These are phyloP conservation scores for Phytophthora sojae DNA, from an alignment of 352 stramenopile genomes.

Conservation along the genomic window DNA sequence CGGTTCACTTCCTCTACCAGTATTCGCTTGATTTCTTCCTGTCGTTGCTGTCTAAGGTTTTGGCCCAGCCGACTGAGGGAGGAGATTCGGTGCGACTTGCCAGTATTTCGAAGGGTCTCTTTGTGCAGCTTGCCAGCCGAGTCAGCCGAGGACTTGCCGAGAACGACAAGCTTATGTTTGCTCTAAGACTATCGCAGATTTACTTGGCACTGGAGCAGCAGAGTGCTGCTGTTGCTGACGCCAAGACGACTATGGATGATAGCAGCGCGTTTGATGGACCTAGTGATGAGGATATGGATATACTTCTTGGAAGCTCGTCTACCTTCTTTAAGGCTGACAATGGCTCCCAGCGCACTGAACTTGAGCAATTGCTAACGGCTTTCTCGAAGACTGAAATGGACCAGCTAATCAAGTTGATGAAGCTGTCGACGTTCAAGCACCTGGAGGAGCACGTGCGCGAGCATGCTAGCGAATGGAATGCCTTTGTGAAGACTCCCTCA, in stretches of 20 bases:
- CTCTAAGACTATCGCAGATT: conserved; percentile 95
- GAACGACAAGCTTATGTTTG: conserved; percentile 99
- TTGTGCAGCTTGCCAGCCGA: conserved; percentile 92
- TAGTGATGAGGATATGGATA: conserved; percentile 75
- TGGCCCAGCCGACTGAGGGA: conserved; percentile 54
- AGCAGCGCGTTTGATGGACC: conserved; percentile 63
- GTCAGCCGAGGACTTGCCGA: conserved; percentile 95
- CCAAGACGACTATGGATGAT: conserved; percentile 33
- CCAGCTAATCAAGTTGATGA: conserved; percentile 84
- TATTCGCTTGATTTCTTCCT: conserved; percentile 99
- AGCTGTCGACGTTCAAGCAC: conserved; percentile 82
- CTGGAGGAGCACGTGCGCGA: conserved; percentile 74
- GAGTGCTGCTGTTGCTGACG: conserved; percentile 47
- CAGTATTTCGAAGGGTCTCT: conserved; percentile 87
- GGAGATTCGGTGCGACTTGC: conserved; percentile 56
- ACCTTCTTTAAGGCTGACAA: conserved; percentile 58
- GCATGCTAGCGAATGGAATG: conserved; percentile 73
- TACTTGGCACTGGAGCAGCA: conserved; percentile 83
- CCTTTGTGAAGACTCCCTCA: conserved; percentile 79
- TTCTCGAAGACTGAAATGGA: conserved; percentile 82
- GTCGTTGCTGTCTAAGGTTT: conserved; percentile 94
- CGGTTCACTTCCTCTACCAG: conserved; percentile 99
- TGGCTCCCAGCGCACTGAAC: conserved; percentile 46
- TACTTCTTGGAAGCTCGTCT: conserved; percentile 66
- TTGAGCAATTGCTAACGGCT: conserved; percentile 56